A percentile compares a stretch with the other conserved stretches of the same genome.
Conservation (phyloP, 371 early-diverging fungal genomes). For the Racocetra persica region DNA sequence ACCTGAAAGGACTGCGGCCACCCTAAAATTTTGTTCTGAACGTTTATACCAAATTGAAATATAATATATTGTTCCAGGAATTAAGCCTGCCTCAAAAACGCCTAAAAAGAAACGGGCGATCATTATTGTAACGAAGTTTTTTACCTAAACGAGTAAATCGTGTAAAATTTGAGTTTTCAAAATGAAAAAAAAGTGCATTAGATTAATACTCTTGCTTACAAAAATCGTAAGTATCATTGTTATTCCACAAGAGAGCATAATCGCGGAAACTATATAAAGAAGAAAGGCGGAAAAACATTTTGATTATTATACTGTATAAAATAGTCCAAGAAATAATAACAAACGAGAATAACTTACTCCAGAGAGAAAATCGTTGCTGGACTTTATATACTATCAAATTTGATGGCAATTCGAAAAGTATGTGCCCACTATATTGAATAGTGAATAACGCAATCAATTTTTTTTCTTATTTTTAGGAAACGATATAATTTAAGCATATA, state of each 20-base stretch:
- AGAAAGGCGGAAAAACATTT: constrained; percentile 66
- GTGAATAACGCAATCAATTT: neutral
- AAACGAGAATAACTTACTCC: constrained; percentile 21
- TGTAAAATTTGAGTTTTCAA: neutral
- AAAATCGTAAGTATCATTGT: constrained; percentile 54
- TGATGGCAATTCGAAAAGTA: constrained; percentile 8
- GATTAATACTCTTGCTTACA: neutral
- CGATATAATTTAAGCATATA: neutral
- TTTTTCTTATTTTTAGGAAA: too few relatives aligned
- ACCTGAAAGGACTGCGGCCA: constrained; percentile 71
- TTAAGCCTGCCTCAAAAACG: constrained; percentile 72
- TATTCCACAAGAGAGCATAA: constrained; percentile 71
- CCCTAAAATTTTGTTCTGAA: constrained; percentile 75
- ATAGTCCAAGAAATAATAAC: neutral
- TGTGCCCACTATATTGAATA: constrained; percentile 11
- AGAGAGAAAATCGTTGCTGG: neutral
- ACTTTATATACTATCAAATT: constrained; percentile 13
- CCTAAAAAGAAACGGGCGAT: constrained; percentile 75
- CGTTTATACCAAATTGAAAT: constrained; percentile 81
- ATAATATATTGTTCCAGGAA: constrained; percentile 77
- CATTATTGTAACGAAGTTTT: constrained; percentile 57
- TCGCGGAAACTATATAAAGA: constrained; percentile 75
- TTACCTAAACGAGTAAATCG: constrained; percentile 16
- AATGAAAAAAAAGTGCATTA: neutral
- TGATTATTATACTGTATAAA: constrained; percentile 57